Base-by-base conservation (phyloP, 1,139 yeast species). In the Diutina rugosa region DNA sequence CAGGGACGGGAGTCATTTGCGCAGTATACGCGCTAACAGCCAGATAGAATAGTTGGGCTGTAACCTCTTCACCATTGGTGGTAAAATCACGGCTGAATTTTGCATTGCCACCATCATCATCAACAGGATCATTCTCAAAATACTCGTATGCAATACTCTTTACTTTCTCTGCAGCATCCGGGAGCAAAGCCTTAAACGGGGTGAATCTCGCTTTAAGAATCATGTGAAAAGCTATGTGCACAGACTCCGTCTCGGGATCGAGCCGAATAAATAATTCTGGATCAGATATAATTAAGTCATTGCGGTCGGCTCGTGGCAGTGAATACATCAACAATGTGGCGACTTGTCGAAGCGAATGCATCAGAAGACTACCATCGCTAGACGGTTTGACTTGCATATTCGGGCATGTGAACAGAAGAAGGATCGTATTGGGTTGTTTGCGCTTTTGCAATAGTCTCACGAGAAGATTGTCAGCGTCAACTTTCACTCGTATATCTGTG, bases 361-460 rank as follows among this genome's bases (percentile, higher is more conserved):
- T 9, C 51, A 47, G 51, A 14, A 14, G 35, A 29, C 7, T 30
- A 28, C 16, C 16, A 16, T 30, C 21, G 7, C 14, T 16, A n/a
- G 29, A 16, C 5, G 18, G 16, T 59, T 7, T 56, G 54, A 5
- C 62, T 58, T 1, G 79, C 73, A 57, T 67, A 62, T 28, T 69
- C 69, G 2, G 77, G 67, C 55, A 75, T 68, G 6, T 70, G 57
- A 45, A 67, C 68, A 61, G 76, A 75, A 58, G 75, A 76, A 16
- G 59, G 49, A 38, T 59, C 57, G 51, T 29, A 29, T 56, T 3
- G 21, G 32, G 7, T 44, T 12, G 51, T 52, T 12, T 48, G 7
- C 53, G 53, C 28, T 32, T 30, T 12, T 49, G 53, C n/a, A 32
- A n/a, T 4, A 49, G 6, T 7, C 9, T 28, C 26, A 49, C n/a